Base-by-base conservation (phyloP, 1,284 basidiomycete genomes). In the Ustilago esculenta region DNA sequence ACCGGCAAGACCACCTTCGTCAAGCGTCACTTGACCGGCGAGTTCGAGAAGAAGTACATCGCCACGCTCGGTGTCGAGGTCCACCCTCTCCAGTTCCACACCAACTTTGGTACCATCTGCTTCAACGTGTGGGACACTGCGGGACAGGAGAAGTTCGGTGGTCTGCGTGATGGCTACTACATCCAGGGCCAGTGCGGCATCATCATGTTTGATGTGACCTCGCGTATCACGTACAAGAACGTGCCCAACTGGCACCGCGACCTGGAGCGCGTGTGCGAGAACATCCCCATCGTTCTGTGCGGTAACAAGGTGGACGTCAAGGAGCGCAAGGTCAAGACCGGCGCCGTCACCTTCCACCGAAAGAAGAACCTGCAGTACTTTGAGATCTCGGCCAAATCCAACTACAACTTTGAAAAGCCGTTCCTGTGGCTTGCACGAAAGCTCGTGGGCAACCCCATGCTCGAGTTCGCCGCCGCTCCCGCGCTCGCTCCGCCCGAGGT, bases 331-430 rank as follows among this genome's bases (percentile, higher is more conserved):
- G 96, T 99, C 75, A 99, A 98, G 88, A 98, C 95, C 34, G 92
- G 91, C 54, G 90, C 91, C 53, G 95, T 98, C 63, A 99, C 96
- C 57, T 99, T 98, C 91, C 96, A 98, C 88, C 88, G 96, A 83
- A 99, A 99, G 91, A 99, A 99, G 89, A 98, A 96, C 86, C 88
- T 99, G 60, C 96, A 98, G 84, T 99, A 99, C 87, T 98, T 95
- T 83, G 96, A 99, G 83, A 98, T 99, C 81, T 98, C 94, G 5
- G 96, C 96, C 71, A 98, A 98, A 86, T 97, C 93, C 50, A 99
- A 99, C 88, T 99, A 98, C 86, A 99, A 99, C 88, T 98, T 98
- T 82, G 96, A 99, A 86, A 98, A 98, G 85, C 96, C 96, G 45
- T 98, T 98, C 92, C 88, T 98, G 72, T 98, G 96, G 96, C 87